phyloP scores from a whole-genome alignment of 345 rosid species.

The Corchorus capsularis region DNA sequence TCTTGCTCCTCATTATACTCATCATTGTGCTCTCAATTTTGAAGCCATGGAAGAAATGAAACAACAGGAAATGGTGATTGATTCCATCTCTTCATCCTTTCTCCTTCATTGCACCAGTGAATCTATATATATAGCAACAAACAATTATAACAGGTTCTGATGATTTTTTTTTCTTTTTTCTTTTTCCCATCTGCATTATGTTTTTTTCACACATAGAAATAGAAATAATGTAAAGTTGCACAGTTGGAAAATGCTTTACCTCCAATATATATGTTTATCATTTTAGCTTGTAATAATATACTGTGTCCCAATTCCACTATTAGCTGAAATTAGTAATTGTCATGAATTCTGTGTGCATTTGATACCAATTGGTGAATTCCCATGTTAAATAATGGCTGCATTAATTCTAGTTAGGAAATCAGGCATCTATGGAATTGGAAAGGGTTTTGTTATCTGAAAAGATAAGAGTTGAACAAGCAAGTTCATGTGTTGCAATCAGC shows the following conservation, averaged over 20 bases:
- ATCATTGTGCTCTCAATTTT: conserved; percentile 50
- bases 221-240: not conserved
- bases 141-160: not conserved
- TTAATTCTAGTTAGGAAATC: no score
- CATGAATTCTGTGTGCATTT: not conserved
- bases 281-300: not conserved
- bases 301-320: not conserved
- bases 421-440: no score
- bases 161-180: not conserved
- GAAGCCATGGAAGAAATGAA: conserved; percentile 62
- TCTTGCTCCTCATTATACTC: conserved; percentile 49
- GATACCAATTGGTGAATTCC: no score
- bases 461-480: not conserved
- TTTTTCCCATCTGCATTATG: not conserved
- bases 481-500: not conserved
- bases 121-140: not conserved
- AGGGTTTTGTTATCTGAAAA: no score
- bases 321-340: not conserved
- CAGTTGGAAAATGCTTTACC: not conserved
- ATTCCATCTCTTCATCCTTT: not conserved
- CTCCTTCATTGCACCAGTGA: not conserved
- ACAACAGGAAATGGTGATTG: not conserved
- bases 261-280: not conserved
- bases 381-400: no score
- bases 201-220: not conserved